These are phyloP conservation scores for Cyberlindnera amylophila DNA, from an alignment of 805 yeast species.

Conservation along the genomic window DNA sequence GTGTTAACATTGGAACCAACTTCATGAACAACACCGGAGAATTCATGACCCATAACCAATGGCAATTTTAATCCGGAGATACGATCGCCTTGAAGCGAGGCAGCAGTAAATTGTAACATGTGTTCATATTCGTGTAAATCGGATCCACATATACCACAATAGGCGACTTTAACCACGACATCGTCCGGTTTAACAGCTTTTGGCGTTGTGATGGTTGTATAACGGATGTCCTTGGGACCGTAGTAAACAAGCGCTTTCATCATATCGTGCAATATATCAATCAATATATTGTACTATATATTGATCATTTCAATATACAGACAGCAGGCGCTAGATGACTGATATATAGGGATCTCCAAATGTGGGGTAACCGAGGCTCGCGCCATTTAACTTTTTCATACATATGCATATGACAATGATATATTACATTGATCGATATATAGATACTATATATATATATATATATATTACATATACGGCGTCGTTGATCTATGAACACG, in stretches of 20 bases:
- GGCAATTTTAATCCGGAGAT: conserved; percentile 41
- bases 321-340: too few relatives aligned
- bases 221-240: conserved; percentile 37
- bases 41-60: conserved; percentile 59
- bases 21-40: conserved; percentile 55
- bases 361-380: too few relatives aligned
- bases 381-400: too few relatives aligned
- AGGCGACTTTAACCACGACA: conserved; percentile 41
- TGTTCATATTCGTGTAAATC: conserved; percentile 57
- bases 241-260: conserved; percentile 41
- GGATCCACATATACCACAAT: conserved; percentile 58
- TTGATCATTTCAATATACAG: too few relatives aligned
- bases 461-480: conserved; percentile 21
- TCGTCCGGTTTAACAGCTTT: conserved; percentile 35
- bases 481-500: conserved; percentile 28
- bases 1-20: conserved; percentile 47
- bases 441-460: too few relatives aligned
- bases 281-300: too few relatives aligned
- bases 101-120: conserved; percentile 59
- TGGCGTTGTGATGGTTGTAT: conserved; percentile 33
- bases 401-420: neutral
- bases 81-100: conserved; percentile 31
- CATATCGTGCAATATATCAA: too few relatives aligned
- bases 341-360: too few relatives aligned
- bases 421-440: too few relatives aligned